phyloP scores from a whole-genome alignment of 148 eudicot species.

The Linanthus parryae region DNA sequence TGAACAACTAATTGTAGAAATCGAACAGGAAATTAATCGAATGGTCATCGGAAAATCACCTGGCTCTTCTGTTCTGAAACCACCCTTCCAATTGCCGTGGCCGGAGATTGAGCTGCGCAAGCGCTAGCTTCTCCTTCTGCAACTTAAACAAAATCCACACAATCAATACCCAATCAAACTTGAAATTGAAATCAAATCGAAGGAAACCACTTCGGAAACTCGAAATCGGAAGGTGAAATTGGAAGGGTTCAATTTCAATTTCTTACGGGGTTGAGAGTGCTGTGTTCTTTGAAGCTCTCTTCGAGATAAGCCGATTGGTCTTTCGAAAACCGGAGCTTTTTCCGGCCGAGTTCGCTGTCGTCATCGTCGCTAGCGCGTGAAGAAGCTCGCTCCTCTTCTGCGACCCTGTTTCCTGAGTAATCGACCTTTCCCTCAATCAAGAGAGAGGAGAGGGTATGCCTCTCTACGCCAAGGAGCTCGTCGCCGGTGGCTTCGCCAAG shows the following conservation, averaged over 20 bases:
- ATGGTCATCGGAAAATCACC: conserved; percentile 8
- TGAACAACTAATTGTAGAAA: too few species aligned
- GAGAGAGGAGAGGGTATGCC: conserved; percentile 74
- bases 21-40: background rate
- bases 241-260: too few species aligned
- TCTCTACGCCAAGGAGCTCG: conserved; percentile 63
- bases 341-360: conserved; percentile 25
- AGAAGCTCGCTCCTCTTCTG: conserved; percentile 23
- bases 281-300: conserved; percentile 52
- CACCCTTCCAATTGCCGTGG: conserved; percentile 41
- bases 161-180: background rate
- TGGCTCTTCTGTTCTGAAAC: conserved; percentile 40
- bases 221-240: too few species aligned
- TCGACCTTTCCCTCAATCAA: too few species aligned
- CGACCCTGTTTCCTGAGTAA: too few species aligned
- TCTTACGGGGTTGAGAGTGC: conserved; percentile 43
- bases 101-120: conserved; percentile 28
- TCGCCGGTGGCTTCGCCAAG: conserved; percentile 91
- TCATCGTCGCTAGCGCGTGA: conserved; percentile 42
- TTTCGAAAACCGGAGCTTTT: conserved; percentile 37
- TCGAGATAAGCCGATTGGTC: conserved; percentile 49
- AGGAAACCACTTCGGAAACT: too few species aligned
- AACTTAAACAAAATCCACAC: background rate
- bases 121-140: conserved; percentile 29
- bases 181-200: background rate